Evolutionary conservation across 1,139 yeast genomes (phyloP), one percentile per base, ranked within the genome.

Genomic region (Kodamaea fungicola): DNA sequence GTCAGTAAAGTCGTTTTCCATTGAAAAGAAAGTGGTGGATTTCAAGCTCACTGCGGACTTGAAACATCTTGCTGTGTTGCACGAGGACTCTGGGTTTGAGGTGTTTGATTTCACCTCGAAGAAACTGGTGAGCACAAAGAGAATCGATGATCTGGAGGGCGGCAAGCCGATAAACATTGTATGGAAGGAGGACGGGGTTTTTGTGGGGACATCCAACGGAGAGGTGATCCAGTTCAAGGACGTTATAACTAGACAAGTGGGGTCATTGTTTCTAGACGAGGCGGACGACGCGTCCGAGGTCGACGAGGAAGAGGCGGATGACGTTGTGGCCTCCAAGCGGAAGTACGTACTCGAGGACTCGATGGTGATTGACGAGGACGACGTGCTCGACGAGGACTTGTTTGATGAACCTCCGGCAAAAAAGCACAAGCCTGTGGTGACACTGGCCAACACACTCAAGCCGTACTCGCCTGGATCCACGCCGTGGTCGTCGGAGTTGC

Each of bases 391-490:
- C 24, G 56, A 48, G 4, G 55, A 48, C 12, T 48, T 47, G 7
- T 47, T 42, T n/a, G 54, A n/a, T 21, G 40, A 13, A 4, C 26
- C 32, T n/a, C 22, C 10, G 10, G 27, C 29, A 26, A 23, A 30
- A 30, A 23, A 24, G 29, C 8, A 23, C 37, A 28, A 31, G 13
- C 42, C 37, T 12, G 25, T 45, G n/a, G 31, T 10, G 7, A 8
- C 34, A 12, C 44, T 38, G 8, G 19, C 5, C 19, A 44, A 42
- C 8, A 37, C 41, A 2, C 37, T 55, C 13, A 42, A 39, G 12
- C 78, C 84, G 1, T 77, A 76, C 47, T 81, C 82, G 5, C 87
- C 89, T 1, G 97, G 97, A 1, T 77, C 85, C 3, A 89, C 97
- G 0, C 96, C 96, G 0, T 92, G 94, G 80, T 66, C 62, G 28